Conservation (phyloP, 208 protist species). For the Acanthamoeba culbertsoni region DNA sequence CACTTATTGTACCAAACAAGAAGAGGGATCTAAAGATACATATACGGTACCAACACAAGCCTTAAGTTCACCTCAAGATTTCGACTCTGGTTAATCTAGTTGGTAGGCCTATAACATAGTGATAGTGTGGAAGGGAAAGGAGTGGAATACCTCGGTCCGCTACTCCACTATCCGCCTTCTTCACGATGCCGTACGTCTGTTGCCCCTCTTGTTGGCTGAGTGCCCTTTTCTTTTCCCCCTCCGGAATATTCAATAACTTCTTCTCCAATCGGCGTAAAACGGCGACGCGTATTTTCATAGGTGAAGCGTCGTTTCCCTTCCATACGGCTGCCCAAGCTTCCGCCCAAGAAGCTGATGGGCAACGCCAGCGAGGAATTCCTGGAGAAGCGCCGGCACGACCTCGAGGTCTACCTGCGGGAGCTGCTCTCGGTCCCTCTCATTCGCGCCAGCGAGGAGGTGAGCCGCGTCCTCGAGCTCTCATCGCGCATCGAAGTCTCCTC, state of each 20-base stretch:
- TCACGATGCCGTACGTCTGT: not conserved
- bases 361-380: slow-evolving; percentile 45
- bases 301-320: slow-evolving; percentile 11
- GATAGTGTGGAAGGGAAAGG: not conserved
- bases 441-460: slow-evolving; percentile 17
- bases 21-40: not conserved
- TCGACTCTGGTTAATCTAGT: not conserved
- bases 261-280: too few relatives aligned
- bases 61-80: not conserved
- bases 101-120: not conserved
- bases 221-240: not conserved
- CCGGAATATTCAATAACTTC: not conserved
- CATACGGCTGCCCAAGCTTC: slow-evolving; percentile 17
- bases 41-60: not conserved
- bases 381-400: not conserved
- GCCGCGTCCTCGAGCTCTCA: not conserved
- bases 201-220: not conserved
- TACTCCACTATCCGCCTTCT: slow-evolving; percentile 23
- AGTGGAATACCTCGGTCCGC: not conserved
- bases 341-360: slow-evolving; percentile 51
- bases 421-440: slow-evolving; percentile 27
- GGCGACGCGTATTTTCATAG: not conserved
- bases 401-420: slow-evolving; percentile 6
- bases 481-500: not conserved
- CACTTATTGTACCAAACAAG: not conserved